A percentile compares a stretch with the other conserved stretches of the same genome.
phyloP scores from a whole-genome alignment of 2,329 filamentous ascomycete genomes.

The Talaromyces sp. region DNA sequence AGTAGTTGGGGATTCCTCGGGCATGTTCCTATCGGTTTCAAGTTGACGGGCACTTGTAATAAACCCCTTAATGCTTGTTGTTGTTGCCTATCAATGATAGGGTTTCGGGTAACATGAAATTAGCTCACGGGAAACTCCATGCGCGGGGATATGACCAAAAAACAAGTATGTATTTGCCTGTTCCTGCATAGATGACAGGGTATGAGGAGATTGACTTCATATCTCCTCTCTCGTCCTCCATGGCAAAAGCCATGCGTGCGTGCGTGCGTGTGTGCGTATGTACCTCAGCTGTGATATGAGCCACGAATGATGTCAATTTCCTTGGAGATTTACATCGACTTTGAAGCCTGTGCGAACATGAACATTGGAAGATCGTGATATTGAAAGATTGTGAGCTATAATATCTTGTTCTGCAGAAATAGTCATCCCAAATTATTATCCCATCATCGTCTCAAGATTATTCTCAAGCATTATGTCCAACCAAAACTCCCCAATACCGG shows the following conservation, averaged over 20 bases:
- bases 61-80: background rate
- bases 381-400: too few relatives aligned
- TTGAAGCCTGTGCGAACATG: background rate
- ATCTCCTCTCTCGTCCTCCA: too few relatives aligned
- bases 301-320: too few relatives aligned
- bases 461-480: slow-evolving; percentile 27
- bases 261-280: too few relatives aligned
- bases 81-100: background rate
- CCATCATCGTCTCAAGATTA: slow-evolving; percentile 28
- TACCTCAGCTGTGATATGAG: too few relatives aligned
- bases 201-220: too few relatives aligned
- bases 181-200: background rate
- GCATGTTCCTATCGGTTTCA: background rate
- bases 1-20: background rate
- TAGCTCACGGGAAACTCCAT: background rate
- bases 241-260: too few relatives aligned
- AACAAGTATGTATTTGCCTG: background rate
- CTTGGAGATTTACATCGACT: background rate
- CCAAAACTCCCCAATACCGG: slow-evolving; percentile 21
- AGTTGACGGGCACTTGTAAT: background rate
- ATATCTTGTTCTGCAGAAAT: background rate
- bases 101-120: slow-evolving; percentile 9
- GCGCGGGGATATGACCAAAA: background rate
- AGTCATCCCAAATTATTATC: slow-evolving; percentile 11
- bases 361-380: too few relatives aligned